Percentiles rank a stretch among this genome's conserved stretches.
Conservation (phyloP, 1,139 yeast species). For the Candida labiduridarum region DNA sequence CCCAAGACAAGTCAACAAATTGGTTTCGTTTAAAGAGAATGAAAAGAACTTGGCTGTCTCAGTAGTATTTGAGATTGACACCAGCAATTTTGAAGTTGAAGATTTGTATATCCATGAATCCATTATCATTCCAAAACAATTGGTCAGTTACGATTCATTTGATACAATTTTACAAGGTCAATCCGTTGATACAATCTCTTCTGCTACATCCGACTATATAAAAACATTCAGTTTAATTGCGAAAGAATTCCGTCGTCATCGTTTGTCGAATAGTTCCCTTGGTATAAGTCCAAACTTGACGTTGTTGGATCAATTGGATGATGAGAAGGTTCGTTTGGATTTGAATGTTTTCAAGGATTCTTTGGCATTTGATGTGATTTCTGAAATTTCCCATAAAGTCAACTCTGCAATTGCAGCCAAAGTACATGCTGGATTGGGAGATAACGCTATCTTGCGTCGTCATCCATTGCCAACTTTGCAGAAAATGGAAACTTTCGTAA, state of each 20-base stretch:
- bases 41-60: conserved; percentile 71
- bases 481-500: conserved; percentile 77
- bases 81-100: conserved; percentile 70
- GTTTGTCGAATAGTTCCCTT: conserved; percentile 56
- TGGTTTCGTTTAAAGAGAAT: conserved; percentile 64
- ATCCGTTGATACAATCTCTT: conserved; percentile 37
- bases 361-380: conserved; percentile 59
- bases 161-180: conserved; percentile 48
- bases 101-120: conserved; percentile 81
- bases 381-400: conserved; percentile 79
- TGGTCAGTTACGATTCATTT: conserved; percentile 53
- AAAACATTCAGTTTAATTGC: conserved; percentile 68
- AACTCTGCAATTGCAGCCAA: conserved; percentile 86
- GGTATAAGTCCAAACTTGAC: conserved; percentile 61
- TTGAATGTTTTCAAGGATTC: conserved; percentile 73
- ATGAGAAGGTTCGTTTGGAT: conserved; percentile 72
- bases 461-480: conserved; percentile 83
- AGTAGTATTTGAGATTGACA: conserved; percentile 79
- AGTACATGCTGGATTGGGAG: conserved; percentile 75
- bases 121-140: conserved; percentile 61
- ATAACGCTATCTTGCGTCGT: conserved; percentile 80
- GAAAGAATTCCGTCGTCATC: conserved; percentile 70
- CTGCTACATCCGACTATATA: conserved; percentile 69
- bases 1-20: conserved; percentile 64
- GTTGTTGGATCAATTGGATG: conserved; percentile 79